Base-by-base conservation (phyloP, 2,329 filamentous ascomycete species). In the Metarhizium sp. region DNA sequence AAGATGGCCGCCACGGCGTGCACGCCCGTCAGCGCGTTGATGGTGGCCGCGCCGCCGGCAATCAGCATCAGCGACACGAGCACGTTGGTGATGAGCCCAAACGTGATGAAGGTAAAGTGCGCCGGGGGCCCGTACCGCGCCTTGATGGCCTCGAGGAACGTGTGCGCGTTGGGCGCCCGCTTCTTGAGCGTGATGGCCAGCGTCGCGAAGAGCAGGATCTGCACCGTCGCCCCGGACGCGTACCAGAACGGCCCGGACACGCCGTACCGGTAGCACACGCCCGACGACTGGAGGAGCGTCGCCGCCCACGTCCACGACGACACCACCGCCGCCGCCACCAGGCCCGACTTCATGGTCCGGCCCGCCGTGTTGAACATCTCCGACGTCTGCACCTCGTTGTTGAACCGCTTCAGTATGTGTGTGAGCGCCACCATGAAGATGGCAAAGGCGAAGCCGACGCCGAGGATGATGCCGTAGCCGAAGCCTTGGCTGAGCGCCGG, bases 281-380 rank as follows among this genome's bases (percentile, higher is more conserved):
- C 82, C 1, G 88, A 86, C 1, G 83, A 88, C 66, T 94, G 89
- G 2, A 94, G 77, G 1, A 92, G 75, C 0, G 89, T 94, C 25
- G 89, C 90, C 0, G 90, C 90, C 90, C 90, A 95, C 0, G 91
- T 95, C 91, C 92, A 96, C 5, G 87, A 91, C 16, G 87, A 92
- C 3, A 95, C 90, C n/a, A 96, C 91, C 16, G 90, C 91, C 5
- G 89, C 88, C 11, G 89, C 88, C 0, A 95, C 90, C 14, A 96
- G 78, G 47, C 91, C 92, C 8, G 89, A 91, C 67, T 95, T 96
- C 61, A 96, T 89, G 1, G 88, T 91, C 59, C 92, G 79, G 18
- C 90, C 90, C 51, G 91, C 91, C 0, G 91, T 95, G 60, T 81
- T 91, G 77, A 96, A 96, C 82, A 91, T 94, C 73, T 96, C 91